phyloP scores from a whole-genome alignment of 495 filamentous ascomycete species.

The Xylaria curta region DNA sequence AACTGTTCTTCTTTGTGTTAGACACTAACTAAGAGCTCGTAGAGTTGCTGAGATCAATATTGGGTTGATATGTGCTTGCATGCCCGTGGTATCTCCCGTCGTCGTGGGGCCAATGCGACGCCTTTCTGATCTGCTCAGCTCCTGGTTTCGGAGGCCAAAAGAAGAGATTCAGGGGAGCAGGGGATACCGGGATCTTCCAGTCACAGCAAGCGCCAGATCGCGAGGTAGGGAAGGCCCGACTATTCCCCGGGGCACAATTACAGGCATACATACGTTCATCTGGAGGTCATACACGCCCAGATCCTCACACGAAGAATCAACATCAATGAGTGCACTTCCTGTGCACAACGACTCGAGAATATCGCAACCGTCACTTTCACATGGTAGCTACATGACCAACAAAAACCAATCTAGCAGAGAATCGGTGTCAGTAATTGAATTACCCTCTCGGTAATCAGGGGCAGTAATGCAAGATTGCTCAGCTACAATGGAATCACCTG shows the following conservation, averaged over 20 bases:
- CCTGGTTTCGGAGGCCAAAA: slow-evolving; percentile 1
- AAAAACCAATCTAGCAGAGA: not conserved
- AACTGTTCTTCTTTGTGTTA: not conserved
- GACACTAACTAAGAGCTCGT: not conserved
- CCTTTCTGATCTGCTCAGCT: not conserved
- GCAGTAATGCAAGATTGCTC: not conserved
- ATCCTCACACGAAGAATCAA: not conserved
- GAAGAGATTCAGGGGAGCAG: not conserved
- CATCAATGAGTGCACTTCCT: not conserved
- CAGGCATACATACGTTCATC: not conserved
- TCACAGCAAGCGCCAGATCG: not conserved
- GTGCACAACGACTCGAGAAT: not conserved
- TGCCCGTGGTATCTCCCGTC: slow-evolving; percentile 17
- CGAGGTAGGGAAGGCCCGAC: not conserved
- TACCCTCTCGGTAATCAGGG: not conserved
- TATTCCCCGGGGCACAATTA: slow-evolving; percentile 14
- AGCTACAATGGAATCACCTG: not conserved
- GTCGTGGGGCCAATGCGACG: slow-evolving; percentile 18
- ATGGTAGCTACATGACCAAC: not conserved
- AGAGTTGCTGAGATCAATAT: slow-evolving; percentile 12
- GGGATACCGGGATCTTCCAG: slow-evolving; percentile 13
- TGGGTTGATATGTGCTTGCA: slow-evolving; percentile 13
- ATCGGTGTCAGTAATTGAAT: not conserved
- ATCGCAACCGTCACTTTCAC: not conserved
- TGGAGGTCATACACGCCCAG: not conserved